Conservation (phyloP, 1,284 basidiomycete species). For the Tilletiaria anomala region DNA sequence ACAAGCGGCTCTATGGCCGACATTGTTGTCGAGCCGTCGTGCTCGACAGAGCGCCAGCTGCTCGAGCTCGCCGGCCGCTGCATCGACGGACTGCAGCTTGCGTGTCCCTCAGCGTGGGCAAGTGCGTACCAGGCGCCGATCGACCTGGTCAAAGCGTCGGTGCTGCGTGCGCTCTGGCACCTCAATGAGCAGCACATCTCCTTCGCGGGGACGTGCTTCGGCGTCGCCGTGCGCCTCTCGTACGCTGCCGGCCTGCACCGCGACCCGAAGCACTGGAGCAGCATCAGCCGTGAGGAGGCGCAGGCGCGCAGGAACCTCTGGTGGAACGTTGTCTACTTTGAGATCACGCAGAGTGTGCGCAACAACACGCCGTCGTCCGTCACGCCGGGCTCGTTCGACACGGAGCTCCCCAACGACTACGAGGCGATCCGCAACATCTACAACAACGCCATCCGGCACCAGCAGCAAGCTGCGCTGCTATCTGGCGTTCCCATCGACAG, state of each 20-base stretch:
- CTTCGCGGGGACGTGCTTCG: conserved; percentile 24
- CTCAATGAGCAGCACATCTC: conserved; percentile 24
- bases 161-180: conserved; percentile 28
- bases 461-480: neutral
- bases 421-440: conserved; percentile 13
- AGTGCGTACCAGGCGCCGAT: conserved; percentile 26
- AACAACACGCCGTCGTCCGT: conserved; percentile 21
- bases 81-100: conserved; percentile 23
- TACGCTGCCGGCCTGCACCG: conserved; percentile 26
- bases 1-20: conserved; percentile 7
- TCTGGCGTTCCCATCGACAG: neutral
- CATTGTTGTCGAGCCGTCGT: conserved; percentile 12
- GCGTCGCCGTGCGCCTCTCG: conserved; percentile 18
- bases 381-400: conserved; percentile 19
- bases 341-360: conserved; percentile 14
- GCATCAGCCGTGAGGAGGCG: conserved; percentile 24
- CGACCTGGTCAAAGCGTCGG: conserved; percentile 22
- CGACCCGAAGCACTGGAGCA: conserved; percentile 21
- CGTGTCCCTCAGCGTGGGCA: conserved; percentile 23
- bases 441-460: conserved; percentile 14
- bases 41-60: conserved; percentile 18
- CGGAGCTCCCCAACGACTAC: conserved; percentile 23
- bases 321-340: conserved; percentile 13
- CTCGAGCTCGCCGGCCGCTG: conserved; percentile 23
- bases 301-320: conserved; percentile 22